A percentile compares a stretch with the other conserved stretches of the same genome.
Conservation (phyloP, 441 rosid species). For the Jatropha podagrica region DNA sequence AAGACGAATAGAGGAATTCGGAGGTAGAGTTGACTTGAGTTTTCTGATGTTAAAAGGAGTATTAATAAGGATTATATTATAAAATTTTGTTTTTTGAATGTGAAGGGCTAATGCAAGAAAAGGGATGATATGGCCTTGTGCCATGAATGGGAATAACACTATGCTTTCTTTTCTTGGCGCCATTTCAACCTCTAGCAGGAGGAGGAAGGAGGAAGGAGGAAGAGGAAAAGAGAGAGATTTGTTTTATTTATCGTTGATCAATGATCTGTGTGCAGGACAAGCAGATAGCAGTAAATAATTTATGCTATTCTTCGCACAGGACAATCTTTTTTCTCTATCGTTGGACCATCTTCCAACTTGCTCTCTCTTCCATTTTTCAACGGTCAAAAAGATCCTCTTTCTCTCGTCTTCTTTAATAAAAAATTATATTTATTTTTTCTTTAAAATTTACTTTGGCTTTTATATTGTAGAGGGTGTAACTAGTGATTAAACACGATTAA, state of each 20-base stretch:
- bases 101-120: conserved; percentile 66
- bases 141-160: conserved; percentile 79
- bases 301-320: too few species aligned
- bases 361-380: too few species aligned
- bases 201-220: too few species aligned
- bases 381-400: too few species aligned
- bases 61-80: conserved; percentile 43
- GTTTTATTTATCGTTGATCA: not conserved
- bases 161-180: conserved; percentile 31
- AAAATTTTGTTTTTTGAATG: conserved; percentile 38
- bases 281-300: too few species aligned
- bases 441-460: too few species aligned
- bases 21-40: conserved; percentile 44
- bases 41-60: conserved; percentile 60
- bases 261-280: not conserved
- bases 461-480: too few species aligned
- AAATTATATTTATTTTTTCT: too few species aligned
- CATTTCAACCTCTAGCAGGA: conserved; percentile 16
- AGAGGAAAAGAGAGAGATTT: not conserved
- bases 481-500: too few species aligned
- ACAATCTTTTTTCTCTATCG: too few species aligned
- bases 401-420: too few species aligned
- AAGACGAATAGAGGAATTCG: conserved; percentile 44
- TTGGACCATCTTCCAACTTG: too few species aligned
- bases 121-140: conserved; percentile 80